Base-by-base conservation (phyloP, 2,329 filamentous ascomycete genomes). In the Scedosporium dehoogii region DNA sequence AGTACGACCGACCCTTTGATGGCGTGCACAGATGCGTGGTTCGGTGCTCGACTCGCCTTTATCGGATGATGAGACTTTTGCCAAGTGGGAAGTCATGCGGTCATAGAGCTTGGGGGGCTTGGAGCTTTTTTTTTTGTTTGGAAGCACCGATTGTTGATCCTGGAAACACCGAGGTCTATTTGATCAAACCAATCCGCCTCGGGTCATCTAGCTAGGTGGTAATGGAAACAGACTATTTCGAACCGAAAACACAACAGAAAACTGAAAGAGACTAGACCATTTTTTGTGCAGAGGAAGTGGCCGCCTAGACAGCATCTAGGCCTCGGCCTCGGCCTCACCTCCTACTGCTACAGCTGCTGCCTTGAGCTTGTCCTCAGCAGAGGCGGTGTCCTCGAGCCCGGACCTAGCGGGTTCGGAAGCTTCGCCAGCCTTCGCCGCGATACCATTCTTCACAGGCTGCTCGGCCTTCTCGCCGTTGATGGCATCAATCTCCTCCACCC, bases 401-500 rank as follows among this genome's bases (percentile, higher is more conserved):
- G 46, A 16, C 73, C 68, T 16, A 18, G 27, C 27, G 5, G 56
- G 56, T 4, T 21, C 56, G 6, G 16, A 38, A n/a, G 29, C 56
- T 23, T 58, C 38, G 14, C 56, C 38, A 12, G 27, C 29, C 56
- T 58, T 58, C 6, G 12, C 38, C 14, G 27, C 18, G 14, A 58
- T 16, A 29, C 56, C 58, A 18, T 48, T 60, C 33, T 60, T 21
- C 6, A 44, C 41, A 38, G 51, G 51, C 6, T 38, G 6, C 10
- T n/a, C 44, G 53, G 25, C 60, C n/a, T 73, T 64, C 16, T 61
- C 65, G 33, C 64, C 66, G 4, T 67, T 67, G 6, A 67, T 67
- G 3, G 65, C 68, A 5, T 71, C 72, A 0, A 65, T 69, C 2
- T 69, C 71, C 21, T 65, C 70, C 0, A 69, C 70, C 1, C 67